Evolutionary conservation across 2,329 filamentous ascomycete genomes (phyloP), one percentile per base, ranked within the genome.

Genomic region (Pseudopithomyces maydicus): DNA sequence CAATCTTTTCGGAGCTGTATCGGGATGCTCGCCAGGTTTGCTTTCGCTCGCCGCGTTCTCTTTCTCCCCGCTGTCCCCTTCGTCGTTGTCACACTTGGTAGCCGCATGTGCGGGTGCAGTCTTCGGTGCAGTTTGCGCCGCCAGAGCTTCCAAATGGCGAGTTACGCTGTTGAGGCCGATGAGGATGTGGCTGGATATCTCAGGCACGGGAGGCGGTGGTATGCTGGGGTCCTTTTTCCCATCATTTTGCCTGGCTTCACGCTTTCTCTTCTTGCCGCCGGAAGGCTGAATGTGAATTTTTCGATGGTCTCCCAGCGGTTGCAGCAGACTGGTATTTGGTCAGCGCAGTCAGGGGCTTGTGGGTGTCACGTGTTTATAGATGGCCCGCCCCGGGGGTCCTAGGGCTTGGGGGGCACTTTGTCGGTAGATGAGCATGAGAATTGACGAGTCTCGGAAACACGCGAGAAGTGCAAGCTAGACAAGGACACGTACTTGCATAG

Each of bases 91-190:
- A 10, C 19, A 4, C 7, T 19, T 10, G n/a, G 38, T 5, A 17
- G n/a, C 5, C 5, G 12, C 17, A 12, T 26, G 32, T 15, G 19
- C 22, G 41, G 55, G 57, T 47, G 55, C 29, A 3, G 60, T 59
- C 12, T 56, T 29, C 11, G 64, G 66, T 36, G 66, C 61, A 1
- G 52, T 64, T 8, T 47, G 56, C n/a, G 71, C 60, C 4, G 80
- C 74, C 26, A 76, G 65, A 19, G 73, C 69, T 58, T 88, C 82
- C 2, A 92, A 79, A 47, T 79, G 79, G 17, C 85, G 82, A 5
- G 85, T 88, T 55, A 91, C 86, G 55, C 78, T 81, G 63, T 87
- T 84, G 43, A 91, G 77, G 2, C 90, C 90, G 46, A 90, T 77
- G 47, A 90, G 84, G 38, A 92, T 71, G 59, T 82, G 82, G 3